phyloP scores from a whole-genome alignment of 148 eudicot species.

The Rhododendron griersonianum region DNA sequence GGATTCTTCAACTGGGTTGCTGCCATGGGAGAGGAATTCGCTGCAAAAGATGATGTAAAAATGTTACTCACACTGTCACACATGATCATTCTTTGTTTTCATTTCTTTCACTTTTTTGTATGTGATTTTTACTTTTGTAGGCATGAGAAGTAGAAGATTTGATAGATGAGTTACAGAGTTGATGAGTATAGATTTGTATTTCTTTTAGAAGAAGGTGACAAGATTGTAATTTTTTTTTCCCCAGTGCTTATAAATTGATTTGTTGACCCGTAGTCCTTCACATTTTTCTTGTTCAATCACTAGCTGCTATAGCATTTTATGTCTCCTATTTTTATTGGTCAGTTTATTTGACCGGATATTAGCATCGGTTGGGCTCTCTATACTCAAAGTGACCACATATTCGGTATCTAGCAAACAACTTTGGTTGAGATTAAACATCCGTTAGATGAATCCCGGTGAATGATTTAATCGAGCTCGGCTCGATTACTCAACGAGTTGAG shows the following conservation, averaged over 20 bases:
- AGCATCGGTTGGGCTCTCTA: background rate
- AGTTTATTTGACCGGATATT: background rate
- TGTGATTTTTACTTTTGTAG: background rate
- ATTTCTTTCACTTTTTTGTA: constrained; percentile 7
- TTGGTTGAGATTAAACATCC: background rate
- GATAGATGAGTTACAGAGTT: constrained; percentile 9
- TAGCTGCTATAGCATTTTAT: background rate
- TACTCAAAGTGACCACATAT: background rate
- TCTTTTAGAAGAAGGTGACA: background rate
- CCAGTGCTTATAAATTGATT: background rate
- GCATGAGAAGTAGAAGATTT: background rate
- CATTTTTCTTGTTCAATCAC: background rate
- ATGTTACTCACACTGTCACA: constrained; percentile 9
- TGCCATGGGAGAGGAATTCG: constrained; percentile 67
- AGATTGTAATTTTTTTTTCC: background rate
- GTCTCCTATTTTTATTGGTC: background rate
- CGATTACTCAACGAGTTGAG: background rate
- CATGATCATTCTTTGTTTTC: constrained; percentile 11
- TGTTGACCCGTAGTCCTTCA: background rate
- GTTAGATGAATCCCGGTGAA: background rate
- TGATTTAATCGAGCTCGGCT: background rate
- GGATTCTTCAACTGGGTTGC: constrained; percentile 60
- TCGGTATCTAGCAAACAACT: background rate
- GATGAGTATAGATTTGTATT: background rate
- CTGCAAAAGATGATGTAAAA: constrained; percentile 14